Conservation (phyloP, 164 flowering plant genomes). For the Kingdonia uniflora region DNA sequence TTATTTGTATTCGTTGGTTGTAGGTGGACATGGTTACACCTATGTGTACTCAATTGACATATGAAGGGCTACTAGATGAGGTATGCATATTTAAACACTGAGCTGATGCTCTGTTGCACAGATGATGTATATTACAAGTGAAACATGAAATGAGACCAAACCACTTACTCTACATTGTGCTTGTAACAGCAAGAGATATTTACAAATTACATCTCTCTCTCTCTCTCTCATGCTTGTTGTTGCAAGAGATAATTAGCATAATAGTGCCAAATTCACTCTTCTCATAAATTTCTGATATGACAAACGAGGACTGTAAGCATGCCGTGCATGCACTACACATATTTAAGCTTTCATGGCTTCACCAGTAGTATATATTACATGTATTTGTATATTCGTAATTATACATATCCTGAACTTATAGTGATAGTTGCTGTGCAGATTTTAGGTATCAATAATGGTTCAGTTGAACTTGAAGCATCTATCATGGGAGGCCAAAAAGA, state of each 20-base stretch:
- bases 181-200: too few relatives aligned
- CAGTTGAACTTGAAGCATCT: slow-evolving; percentile 88
- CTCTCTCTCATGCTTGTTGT: neutral
- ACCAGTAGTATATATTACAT: too few relatives aligned
- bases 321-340: too few relatives aligned
- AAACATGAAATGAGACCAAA: too few relatives aligned
- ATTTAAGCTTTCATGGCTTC: neutral
- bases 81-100: slow-evolving; percentile 21
- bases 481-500: slow-evolving; percentile 85
- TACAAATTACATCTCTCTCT: too few relatives aligned
- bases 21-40: slow-evolving; percentile 99
- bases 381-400: neutral
- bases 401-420: neutral
- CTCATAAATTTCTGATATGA: too few relatives aligned
- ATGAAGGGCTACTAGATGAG: slow-evolving; percentile 97
- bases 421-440: slow-evolving; percentile 32
- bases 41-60: slow-evolving; percentile 87
- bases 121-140: too few relatives aligned
- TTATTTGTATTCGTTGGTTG: slow-evolving; percentile 6
- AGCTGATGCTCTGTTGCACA: neutral
- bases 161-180: too few relatives aligned
- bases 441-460: slow-evolving; percentile 68
- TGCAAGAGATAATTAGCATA: too few relatives aligned
- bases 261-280: too few relatives aligned
- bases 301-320: too few relatives aligned